Evolutionary conservation across 441 rosid genomes (phyloP).

Genomic region (Pelargonium fulgidum): DNA sequence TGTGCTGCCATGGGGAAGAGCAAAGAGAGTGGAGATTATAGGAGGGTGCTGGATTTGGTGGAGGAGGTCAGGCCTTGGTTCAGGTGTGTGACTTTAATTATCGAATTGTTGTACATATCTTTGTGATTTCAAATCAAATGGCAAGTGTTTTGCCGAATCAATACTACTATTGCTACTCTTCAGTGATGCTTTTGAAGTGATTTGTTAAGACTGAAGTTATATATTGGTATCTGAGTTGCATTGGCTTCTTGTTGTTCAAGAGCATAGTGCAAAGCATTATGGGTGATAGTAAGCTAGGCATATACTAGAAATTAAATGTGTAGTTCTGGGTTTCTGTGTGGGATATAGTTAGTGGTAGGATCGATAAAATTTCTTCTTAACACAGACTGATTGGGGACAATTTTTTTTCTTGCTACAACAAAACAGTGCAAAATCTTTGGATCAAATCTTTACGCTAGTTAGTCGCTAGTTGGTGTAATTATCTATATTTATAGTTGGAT

Average conservation of each 20-base stretch:
- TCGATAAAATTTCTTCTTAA: background rate
- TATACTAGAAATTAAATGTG: too few species aligned
- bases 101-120: background rate
- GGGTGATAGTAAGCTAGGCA: background rate
- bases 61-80: conserved; percentile 67
- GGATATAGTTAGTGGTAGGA: background rate
- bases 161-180: background rate
- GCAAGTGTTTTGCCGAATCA: background rate
- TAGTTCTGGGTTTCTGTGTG: background rate
- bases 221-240: background rate
- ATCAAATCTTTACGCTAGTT: too few species aligned
- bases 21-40: conserved; percentile 35
- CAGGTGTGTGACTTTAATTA: conserved; percentile 31
- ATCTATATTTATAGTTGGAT: background rate
- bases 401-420: background rate
- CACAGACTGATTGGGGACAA: background rate
- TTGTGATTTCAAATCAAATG: background rate
- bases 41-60: conserved; percentile 38
- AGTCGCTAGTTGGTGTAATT: background rate
- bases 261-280: background rate
- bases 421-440: background rate
- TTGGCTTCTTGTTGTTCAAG: background rate
- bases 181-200: background rate
- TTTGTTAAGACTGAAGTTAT: background rate
- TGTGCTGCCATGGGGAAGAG: conserved; percentile 43